phyloP scores from a whole-genome alignment of 495 filamentous ascomycete species.

The Daldinia grandis region DNA sequence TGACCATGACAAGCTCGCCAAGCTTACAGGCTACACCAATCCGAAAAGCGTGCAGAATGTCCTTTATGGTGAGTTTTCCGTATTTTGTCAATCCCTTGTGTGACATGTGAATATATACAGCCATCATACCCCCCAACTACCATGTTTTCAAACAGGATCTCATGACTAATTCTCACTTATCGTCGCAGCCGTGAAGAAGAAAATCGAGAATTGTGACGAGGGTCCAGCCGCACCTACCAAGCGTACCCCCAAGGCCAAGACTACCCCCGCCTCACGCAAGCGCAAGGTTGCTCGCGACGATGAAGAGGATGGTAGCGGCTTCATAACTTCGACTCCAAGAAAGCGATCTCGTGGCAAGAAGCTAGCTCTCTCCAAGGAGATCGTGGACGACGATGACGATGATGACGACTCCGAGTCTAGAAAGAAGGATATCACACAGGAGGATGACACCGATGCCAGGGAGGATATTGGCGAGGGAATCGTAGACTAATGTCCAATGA shows the following conservation, averaged over 20 bases:
- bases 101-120: neutral
- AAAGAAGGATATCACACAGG: neutral
- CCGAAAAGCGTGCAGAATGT: constrained; percentile 24
- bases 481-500: neutral
- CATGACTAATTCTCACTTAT: neutral
- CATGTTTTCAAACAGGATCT: neutral
- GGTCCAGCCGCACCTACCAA: constrained; percentile 18
- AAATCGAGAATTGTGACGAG: constrained; percentile 12
- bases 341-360: constrained; percentile 34
- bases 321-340: constrained; percentile 1
- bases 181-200: constrained; percentile 31
- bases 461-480: neutral
- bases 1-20: constrained; percentile 33
- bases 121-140: neutral
- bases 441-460: neutral
- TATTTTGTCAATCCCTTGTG: neutral
- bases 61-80: constrained; percentile 22
- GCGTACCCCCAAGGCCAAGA: constrained; percentile 15
- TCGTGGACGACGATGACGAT: neutral
- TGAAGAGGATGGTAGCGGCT: constrained; percentile 6
- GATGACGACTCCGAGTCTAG: constrained; percentile 14
- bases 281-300: constrained; percentile 3
- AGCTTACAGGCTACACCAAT: constrained; percentile 35
- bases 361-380: constrained; percentile 5
- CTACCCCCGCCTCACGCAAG: constrained; percentile 15